Base-by-base conservation (phyloP, 345 rosid genomes). In the Ailanthus altissimus region DNA sequence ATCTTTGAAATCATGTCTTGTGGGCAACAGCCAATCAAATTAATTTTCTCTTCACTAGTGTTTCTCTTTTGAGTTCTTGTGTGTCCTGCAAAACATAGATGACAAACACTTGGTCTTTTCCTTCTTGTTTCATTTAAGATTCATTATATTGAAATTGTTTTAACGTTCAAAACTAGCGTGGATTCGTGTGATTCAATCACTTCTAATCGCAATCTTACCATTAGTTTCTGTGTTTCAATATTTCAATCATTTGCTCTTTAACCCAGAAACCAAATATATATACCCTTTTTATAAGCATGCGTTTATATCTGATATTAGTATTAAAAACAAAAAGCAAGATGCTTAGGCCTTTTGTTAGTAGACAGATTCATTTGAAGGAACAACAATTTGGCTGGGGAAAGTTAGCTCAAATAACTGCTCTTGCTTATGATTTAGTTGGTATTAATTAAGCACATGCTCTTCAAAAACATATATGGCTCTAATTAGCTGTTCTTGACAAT, bases 11-110 rank as follows among this genome's bases (percentile, higher is more conserved):
- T 13, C 2, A 1, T 20, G 2, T 71, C 28, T 62, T 78, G 62
- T 50, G 42, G 78, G 70, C 57, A 62, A 66, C 67, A n/a, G n/a
- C 75, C 68, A 78, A 46, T 20, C 42, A 26, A 28, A 57, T n/a
- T 32, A 18, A 38, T 63, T 51, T 66, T 61, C 47, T 45, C 70
- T 53, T 47, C 75, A 40, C 14, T 36, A 26, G 23, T 2, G 16
- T 38, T 38, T 2, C 12, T 42, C n/a, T 16, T 73, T 7, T 58
- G 76, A 42, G 51, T 73, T 14, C 63, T 58, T 50, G 15, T 74
- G 53, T 25, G 47, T 54, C 68, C 42, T 20, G 25, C 38, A 20
- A 38, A 16, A 25, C 61, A 73, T 42, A 60, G 70, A n/a, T 75
- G 50, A n/a, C 23, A 40, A 56, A 16, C 5, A 8, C 9, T n/a